phyloP scores from a whole-genome alignment of 2,329 filamentous ascomycete species.

The Chrysosphaeria jannelii region DNA sequence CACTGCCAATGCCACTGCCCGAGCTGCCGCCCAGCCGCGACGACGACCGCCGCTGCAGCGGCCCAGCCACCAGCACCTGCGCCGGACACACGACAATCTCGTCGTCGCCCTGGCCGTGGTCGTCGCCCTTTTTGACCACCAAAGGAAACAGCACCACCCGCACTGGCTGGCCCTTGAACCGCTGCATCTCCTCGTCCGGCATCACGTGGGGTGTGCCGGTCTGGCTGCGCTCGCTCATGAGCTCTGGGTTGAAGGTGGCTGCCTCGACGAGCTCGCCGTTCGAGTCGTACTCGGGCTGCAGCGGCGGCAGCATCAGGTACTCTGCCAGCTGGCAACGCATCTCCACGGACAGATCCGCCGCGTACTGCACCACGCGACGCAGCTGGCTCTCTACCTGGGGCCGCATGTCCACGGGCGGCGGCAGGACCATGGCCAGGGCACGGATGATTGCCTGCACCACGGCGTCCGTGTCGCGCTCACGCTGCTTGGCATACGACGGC shows the following conservation, averaged over 20 bases:
- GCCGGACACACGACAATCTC: constrained; percentile 90
- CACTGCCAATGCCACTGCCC: constrained; percentile 4
- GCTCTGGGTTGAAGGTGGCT: constrained; percentile 66
- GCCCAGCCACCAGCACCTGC: constrained; percentile 53
- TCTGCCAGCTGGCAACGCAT: constrained; percentile 94
- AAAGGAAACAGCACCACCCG: constrained; percentile 86
- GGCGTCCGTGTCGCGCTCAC: constrained; percentile 72
- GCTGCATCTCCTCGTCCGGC: constrained; percentile 6
- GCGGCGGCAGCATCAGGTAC: constrained; percentile 92
- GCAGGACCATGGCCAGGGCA: constrained; percentile 57
- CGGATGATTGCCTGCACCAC: constrained; percentile 79
- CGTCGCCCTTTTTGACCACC: constrained; percentile 86
- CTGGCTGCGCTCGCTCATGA: constrained; percentile 81
- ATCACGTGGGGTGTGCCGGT: constrained; percentile 25
- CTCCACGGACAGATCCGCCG: constrained; percentile 73
- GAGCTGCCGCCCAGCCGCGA: constrained; percentile 2
- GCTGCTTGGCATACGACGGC: constrained; percentile 50
- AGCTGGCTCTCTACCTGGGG: constrained; percentile 57
- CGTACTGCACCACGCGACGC: constrained; percentile 60
- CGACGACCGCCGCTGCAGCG: constrained; percentile 8
- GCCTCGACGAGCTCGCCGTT: constrained; percentile 72
- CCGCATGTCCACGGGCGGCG: constrained; percentile 57
- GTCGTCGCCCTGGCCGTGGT: constrained; percentile 61
- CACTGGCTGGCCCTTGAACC: constrained; percentile 43
- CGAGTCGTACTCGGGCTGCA: constrained; percentile 81